A percentile compares a stretch with the other conserved stretches of the same genome.
Evolutionary conservation across 2,329 filamentous ascomycete species (phyloP).

Genomic region (Ascochyta pisi): DNA sequence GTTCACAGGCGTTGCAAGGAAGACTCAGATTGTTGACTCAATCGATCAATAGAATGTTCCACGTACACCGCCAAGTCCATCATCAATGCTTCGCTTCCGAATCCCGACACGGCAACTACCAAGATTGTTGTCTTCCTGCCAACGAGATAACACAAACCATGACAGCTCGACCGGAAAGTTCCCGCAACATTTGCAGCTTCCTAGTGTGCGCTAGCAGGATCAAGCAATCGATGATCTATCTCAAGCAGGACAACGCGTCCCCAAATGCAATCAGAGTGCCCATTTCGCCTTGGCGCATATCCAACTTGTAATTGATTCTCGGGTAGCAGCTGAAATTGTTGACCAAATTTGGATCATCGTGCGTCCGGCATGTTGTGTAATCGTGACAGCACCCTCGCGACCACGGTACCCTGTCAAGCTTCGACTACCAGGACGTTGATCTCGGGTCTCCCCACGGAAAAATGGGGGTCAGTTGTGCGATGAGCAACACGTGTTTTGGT

Average conservation of each 20-base stretch:
- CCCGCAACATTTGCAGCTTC: background rate
- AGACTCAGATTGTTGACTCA: background rate
- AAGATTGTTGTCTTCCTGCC: slow-evolving; percentile 4
- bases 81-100: background rate
- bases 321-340: slow-evolving; percentile 12
- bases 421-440: slow-evolving; percentile 16
- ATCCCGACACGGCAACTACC: background rate
- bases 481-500: slow-evolving; percentile 5
- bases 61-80: background rate
- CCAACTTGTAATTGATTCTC: slow-evolving; percentile 4
- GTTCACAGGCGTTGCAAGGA: background rate
- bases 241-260: slow-evolving; percentile 7
- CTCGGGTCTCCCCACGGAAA: slow-evolving; percentile 28
- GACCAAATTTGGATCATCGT: slow-evolving; percentile 5
- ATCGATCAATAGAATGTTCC: background rate
- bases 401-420: slow-evolving; percentile 12
- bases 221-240: background rate
- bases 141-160: slow-evolving; percentile 4
- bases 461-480: slow-evolving; percentile 2
- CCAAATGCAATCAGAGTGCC: background rate
- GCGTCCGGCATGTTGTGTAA: slow-evolving; percentile 8
- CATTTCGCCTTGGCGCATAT: slow-evolving; percentile 13
- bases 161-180: background rate
- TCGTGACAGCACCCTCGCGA: background rate
- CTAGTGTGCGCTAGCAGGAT: background rate